Base-by-base conservation (phyloP, 192 early-diverging fungal genomes). In the Coemansia sp. region DNA sequence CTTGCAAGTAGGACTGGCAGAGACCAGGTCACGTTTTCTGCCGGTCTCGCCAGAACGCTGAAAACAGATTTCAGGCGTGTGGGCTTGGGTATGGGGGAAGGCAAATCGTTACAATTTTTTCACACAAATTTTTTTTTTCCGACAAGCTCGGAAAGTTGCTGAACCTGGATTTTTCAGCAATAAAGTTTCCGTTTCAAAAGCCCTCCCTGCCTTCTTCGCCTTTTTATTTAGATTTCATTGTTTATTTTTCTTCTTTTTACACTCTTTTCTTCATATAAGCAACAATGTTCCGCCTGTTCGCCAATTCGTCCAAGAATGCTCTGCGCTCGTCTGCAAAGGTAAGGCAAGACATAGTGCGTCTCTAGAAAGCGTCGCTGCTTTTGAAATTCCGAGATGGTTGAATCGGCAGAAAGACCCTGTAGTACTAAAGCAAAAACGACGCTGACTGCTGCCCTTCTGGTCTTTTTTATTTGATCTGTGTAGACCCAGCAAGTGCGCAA, bases 401-500 rank as follows among this genome's bases (percentile, higher is more conserved):
- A 34, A 35, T 61, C n/a, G 37, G 59, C n/a, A n/a, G 17, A 48
- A 48, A 48, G 45, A 11, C 14, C 17, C 36, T 56, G 28, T 56
- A 22, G 20, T 56, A 33, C 5, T 56, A 34, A 56, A n/a, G 6
- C 54, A 22, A 22, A 56, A 22, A 12, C 54, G 5, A 22, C 18
- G 6, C 18, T 22, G 1, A 22, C 54, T 28, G 22, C 22, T 28
- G 22, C 22, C 22, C 22, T 28, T 12, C 54, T 56, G 20, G 51
- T 22, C 2, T 54, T 12, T 67, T 37, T 18, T 35, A 32, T 51
- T 17, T 18, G n/a, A 61, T 35, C 61, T 15, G 22, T 52, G 71
- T 64, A 67, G 73, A 64, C 41, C 67, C 89, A 90, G 75, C 88
- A 91, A 70, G 90, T 89, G 82, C 93, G 93, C 71, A 88, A 91